Base-by-base conservation (phyloP, 345 rosid genomes). In the Camelina sativa region DNA sequence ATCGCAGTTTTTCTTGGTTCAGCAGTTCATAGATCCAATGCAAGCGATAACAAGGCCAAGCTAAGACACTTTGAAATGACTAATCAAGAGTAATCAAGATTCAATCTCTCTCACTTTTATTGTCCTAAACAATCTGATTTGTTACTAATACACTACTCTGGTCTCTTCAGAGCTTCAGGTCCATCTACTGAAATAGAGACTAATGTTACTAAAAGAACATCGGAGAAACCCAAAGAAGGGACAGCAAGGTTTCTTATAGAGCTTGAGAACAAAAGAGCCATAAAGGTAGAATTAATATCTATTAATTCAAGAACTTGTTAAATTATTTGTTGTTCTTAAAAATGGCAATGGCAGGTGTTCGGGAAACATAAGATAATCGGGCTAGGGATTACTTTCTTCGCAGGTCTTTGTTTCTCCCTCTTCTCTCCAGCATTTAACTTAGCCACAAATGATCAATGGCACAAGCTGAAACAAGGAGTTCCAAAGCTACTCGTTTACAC, bases 341-440 rank as follows among this genome's bases (percentile, higher is more conserved):
- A 17, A 17, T 17, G 17, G 17, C 17, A 38, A 61, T 7, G 10
- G 50, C 78, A 88, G 92, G 95, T 92, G 30, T 85, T 87, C 35
- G 89, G 91, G 64, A 93, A 83, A 86, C 83, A 84, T 76, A 77
- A 81, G n/a, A 5, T 89, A 23, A 77, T 87, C 15, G 95, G 93
- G 32, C 80, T 93, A 25, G 69, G 69, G 43, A 81, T 87, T 53
- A 85, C 89, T 13, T 84, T 90, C 84, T 87, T 85, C 54, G 91
- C 94, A 12, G 94, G 96, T 11, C 30, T 85, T 51, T 90, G 91
- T 81, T 89, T 90, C 77, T 89, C 91, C 32, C 85, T 93, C 10
- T 93, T 87, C 84, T 89, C 97, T 13, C 98, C 97, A 6, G 93
- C 95, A 50, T 87, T 93, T 78, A 93, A 93, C 85, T 80, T 90